Evolutionary conservation across 1,284 basidiomycete species (phyloP).

Genomic region (Tilletia indica): DNA sequence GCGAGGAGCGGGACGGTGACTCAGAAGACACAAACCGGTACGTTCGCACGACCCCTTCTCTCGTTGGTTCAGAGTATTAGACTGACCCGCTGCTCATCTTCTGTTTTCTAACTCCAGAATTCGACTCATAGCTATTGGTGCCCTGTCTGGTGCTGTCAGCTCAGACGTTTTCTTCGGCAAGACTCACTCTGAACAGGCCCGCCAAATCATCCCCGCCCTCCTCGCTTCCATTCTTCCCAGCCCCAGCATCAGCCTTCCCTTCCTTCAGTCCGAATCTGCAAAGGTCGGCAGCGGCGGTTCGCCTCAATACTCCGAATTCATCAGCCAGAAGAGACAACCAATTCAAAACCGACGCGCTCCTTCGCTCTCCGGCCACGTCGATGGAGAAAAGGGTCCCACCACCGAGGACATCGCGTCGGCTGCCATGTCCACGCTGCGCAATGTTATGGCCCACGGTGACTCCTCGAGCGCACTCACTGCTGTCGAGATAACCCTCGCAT

Average conservation of each 20-base stretch:
- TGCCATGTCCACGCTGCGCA: slow-evolving; percentile 70
- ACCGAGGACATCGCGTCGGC: slow-evolving; percentile 72
- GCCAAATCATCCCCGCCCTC: slow-evolving; percentile 72
- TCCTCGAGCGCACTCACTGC: slow-evolving; percentile 69
- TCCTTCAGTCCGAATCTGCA: slow-evolving; percentile 67
- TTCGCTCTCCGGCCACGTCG: slow-evolving; percentile 79
- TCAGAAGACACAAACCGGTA: slow-evolving; percentile 22
- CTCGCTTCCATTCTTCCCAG: slow-evolving; percentile 66
- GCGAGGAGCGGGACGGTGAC: slow-evolving; percentile 35
- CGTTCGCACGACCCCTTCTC: not conserved
- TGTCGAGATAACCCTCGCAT: slow-evolving; percentile 66
- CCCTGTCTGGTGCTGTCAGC: slow-evolving; percentile 74
- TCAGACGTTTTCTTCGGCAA: slow-evolving; percentile 82
- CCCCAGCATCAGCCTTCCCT: slow-evolving; percentile 62
- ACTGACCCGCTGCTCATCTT: not conserved
- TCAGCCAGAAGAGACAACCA: slow-evolving; percentile 69
- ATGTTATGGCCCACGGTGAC: slow-evolving; percentile 74
- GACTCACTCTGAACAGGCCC: slow-evolving; percentile 72
- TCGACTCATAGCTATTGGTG: slow-evolving; percentile 79
- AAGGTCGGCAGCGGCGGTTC: slow-evolving; percentile 67
- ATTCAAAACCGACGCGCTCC: slow-evolving; percentile 75
- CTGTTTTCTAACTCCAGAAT: slow-evolving; percentile 62
- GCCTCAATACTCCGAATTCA: slow-evolving; percentile 65
- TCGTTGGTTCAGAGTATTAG: too few species aligned
- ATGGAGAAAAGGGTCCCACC: slow-evolving; percentile 81